These are phyloP conservation scores for Acer negundo DNA, from an alignment of 345 rosid genomes.

Conservation along the genomic window DNA sequence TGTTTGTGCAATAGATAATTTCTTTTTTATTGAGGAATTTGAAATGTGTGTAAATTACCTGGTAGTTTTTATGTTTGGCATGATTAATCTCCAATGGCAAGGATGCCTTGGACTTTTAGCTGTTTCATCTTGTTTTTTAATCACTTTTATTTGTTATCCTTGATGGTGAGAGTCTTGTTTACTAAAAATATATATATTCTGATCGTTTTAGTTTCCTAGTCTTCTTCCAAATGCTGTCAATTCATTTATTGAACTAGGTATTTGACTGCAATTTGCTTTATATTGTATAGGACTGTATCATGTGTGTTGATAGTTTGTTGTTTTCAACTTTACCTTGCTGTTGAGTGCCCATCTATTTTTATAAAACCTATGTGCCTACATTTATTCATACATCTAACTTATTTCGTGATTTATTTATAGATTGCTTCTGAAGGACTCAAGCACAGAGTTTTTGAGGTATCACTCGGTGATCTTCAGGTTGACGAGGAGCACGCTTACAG, in stretches of 20 bases:
- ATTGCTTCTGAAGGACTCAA: constrained; percentile 98
- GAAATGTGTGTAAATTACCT: too few relatives aligned
- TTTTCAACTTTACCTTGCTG: too few relatives aligned
- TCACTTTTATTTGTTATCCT: background rate
- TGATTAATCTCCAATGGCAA: background rate
- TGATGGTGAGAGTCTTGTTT: background rate
- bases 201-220: too few relatives aligned
- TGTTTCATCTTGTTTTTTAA: background rate
- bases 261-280: background rate
- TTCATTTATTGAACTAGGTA: too few relatives aligned
- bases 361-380: too few relatives aligned
- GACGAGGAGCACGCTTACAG: constrained; percentile 89
- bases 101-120: background rate
- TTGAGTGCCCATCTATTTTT: background rate
- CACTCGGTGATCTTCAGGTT: constrained; percentile 83
- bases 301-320: too few relatives aligned
- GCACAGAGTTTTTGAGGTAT: constrained; percentile 87
- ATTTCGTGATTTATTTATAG: constrained; percentile 31
- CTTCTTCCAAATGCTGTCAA: too few relatives aligned
- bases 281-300: too few relatives aligned
- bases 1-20: background rate
- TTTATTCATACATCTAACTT: background rate
- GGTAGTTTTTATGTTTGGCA: too few relatives aligned
- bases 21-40: background rate
- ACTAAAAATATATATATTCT: too few relatives aligned